These are phyloP conservation scores for Wickerhamiella azyma DNA, from an alignment of 805 yeast species.

Conservation along the genomic window DNA sequence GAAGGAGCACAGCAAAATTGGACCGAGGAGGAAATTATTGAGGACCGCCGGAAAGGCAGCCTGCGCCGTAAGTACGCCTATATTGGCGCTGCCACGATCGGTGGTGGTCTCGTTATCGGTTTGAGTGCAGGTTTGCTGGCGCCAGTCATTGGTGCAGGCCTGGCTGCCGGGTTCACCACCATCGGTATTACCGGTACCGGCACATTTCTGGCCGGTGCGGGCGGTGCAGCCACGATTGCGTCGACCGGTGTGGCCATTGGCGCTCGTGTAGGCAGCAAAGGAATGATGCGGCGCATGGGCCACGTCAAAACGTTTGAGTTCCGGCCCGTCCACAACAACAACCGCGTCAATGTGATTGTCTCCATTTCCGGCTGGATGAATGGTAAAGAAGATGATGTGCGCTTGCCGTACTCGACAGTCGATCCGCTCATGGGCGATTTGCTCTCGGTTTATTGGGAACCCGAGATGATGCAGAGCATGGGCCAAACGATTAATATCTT, in stretches of 20 bases:
- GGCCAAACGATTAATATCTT: slow-evolving; percentile 91
- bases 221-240: slow-evolving; percentile 90
- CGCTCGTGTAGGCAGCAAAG: slow-evolving; percentile 71
- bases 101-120: slow-evolving; percentile 91
- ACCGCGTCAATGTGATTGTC: slow-evolving; percentile 70
- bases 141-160: slow-evolving; percentile 96
- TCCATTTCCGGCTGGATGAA: slow-evolving; percentile 98
- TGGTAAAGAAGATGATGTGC: slow-evolving; percentile 85
- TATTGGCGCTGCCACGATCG: slow-evolving; percentile 89
- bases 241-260: slow-evolving; percentile 86
- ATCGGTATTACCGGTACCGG: slow-evolving; percentile 90
- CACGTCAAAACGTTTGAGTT: slow-evolving; percentile 90
- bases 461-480: slow-evolving; percentile 88
- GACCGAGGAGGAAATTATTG: slow-evolving; percentile 58
- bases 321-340: slow-evolving; percentile 81
- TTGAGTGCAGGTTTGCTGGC: slow-evolving; percentile 90
- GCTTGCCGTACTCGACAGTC: slow-evolving; percentile 89
- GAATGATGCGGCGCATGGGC: slow-evolving; percentile 79
- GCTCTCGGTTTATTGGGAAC: slow-evolving; percentile 90
- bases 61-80: slow-evolving; percentile 60
- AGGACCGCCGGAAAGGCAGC: slow-evolving; percentile 52
- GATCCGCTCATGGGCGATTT: slow-evolving; percentile 98
- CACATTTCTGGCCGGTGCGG: slow-evolving; percentile 88
- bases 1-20: slow-evolving; percentile 66
- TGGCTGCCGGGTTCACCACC: slow-evolving; percentile 93